Evolutionary conservation across 306 rosid genomes (phyloP).

Genomic region (Rubus idaeus): DNA sequence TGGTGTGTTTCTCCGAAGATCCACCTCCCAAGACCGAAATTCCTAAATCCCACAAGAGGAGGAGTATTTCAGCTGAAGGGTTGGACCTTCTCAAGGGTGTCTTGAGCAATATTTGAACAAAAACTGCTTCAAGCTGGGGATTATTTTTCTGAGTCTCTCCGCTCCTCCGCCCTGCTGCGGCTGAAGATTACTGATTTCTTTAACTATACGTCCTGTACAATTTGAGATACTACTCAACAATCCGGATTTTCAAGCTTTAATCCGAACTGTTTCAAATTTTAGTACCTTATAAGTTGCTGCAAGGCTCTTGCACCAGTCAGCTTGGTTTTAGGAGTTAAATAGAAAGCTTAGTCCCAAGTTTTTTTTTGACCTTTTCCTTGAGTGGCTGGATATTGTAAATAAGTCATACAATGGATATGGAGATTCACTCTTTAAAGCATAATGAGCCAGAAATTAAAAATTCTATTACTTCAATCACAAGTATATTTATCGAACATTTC

Average conservation of each 20-base stretch:
- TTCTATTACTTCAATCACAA: neutral
- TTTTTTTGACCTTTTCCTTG: neutral
- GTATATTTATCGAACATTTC: too few relatives aligned
- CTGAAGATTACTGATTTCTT: constrained; percentile 27
- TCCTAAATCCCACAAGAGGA: constrained; percentile 56
- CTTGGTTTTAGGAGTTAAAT: neutral
- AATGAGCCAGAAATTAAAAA: neutral
- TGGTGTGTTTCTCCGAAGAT: constrained; percentile 59
- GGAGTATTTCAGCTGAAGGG: constrained; percentile 77
- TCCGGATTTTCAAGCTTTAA: constrained; percentile 20
- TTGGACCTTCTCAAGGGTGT: constrained; percentile 72
- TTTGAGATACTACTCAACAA: constrained; percentile 9
- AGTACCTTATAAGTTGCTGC: neutral
- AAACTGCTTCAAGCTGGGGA: constrained; percentile 24
- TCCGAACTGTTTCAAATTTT: neutral
- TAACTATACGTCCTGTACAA: constrained; percentile 17
- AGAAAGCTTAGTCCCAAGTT: neutral
- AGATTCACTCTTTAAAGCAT: neutral
- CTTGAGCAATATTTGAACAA: constrained; percentile 41
- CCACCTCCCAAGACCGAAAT: constrained; percentile 63
- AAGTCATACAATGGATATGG: neutral
- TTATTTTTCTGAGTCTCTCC: constrained; percentile 33
- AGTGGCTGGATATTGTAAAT: neutral
- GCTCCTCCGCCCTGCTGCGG: neutral
- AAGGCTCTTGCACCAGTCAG: constrained; percentile 11